Evolutionary conservation across 176 grass and related monocot species (phyloP).

Genomic region (Paspalum vaginatum): DNA sequence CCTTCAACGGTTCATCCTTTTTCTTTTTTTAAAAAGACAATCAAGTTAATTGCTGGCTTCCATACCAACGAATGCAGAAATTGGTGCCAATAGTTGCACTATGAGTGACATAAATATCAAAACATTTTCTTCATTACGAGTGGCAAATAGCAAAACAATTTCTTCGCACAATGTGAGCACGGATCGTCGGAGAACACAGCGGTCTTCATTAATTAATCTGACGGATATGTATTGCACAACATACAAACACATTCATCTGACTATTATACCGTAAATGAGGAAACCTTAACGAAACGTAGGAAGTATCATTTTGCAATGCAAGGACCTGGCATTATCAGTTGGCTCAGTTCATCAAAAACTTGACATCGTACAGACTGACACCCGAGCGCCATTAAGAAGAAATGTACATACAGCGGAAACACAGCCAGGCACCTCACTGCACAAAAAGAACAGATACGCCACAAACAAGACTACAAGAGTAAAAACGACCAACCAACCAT

Average conservation of each 20-base stretch:
- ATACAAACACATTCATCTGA: background rate
- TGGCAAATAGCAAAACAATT: background rate
- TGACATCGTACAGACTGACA: too few relatives aligned
- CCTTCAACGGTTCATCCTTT: background rate
- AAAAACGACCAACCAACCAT: too few relatives aligned
- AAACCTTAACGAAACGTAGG: background rate
- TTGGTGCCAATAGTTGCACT: background rate
- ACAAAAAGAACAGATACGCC: too few relatives aligned
- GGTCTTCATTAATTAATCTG: background rate
- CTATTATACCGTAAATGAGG: background rate
- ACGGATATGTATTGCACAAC: background rate
- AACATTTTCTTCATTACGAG: too few relatives aligned
- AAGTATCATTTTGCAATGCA: background rate
- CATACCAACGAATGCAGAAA: too few relatives aligned
- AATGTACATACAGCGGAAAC: too few relatives aligned
- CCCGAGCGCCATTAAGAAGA: too few relatives aligned
- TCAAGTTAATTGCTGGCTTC: too few relatives aligned
- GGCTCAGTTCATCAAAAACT: too few relatives aligned
- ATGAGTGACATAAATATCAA: background rate
- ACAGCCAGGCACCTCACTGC: too few relatives aligned
- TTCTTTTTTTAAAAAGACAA: background rate
- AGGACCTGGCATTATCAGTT: background rate
- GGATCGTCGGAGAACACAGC: background rate
- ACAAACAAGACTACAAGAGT: too few relatives aligned
- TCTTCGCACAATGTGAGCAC: background rate